Evolutionary conservation across 2,329 filamentous ascomycete species (phyloP).

Genomic region (Hypoxylon sp.): DNA sequence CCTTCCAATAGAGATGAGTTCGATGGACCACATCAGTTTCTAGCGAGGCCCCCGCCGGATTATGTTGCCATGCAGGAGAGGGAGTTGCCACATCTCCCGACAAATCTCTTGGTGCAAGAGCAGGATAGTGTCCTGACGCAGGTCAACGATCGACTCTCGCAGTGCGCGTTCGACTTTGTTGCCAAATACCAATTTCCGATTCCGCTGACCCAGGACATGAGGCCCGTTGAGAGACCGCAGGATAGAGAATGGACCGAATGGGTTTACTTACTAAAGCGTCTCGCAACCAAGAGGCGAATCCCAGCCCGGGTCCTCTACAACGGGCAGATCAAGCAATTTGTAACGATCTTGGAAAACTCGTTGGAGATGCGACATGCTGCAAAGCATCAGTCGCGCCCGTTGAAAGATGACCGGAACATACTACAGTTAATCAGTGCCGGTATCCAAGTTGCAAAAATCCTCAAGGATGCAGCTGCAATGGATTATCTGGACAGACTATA

Average conservation of each 20-base stretch:
- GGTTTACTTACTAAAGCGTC: slow-evolving; percentile 87
- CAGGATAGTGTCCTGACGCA: slow-evolving; percentile 84
- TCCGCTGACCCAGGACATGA: slow-evolving; percentile 85
- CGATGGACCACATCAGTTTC: slow-evolving; percentile 86
- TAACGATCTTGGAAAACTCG: slow-evolving; percentile 89
- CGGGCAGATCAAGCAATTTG: slow-evolving; percentile 91
- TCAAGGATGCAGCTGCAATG: slow-evolving; percentile 88
- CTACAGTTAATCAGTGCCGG: slow-evolving; percentile 89
- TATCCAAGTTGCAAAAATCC: slow-evolving; percentile 87
- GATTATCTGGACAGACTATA: slow-evolving; percentile 85
- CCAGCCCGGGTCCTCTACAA: slow-evolving; percentile 88
- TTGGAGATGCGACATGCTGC: slow-evolving; percentile 89
- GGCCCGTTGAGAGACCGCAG: slow-evolving; percentile 64
- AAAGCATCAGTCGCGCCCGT: slow-evolving; percentile 84
- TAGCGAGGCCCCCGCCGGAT: slow-evolving; percentile 79
- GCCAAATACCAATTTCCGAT: slow-evolving; percentile 94
- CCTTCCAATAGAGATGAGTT: slow-evolving; percentile 90
- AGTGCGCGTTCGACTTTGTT: slow-evolving; percentile 91
- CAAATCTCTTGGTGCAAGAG: slow-evolving; percentile 85
- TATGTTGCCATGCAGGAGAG: slow-evolving; percentile 83
- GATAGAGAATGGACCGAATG: slow-evolving; percentile 86
- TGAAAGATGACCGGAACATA: slow-evolving; percentile 91
- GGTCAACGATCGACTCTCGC: slow-evolving; percentile 87
- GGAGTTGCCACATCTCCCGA: slow-evolving; percentile 85
- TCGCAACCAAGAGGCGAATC: slow-evolving; percentile 88